These are phyloP conservation scores for Carallia brachiata DNA, from an alignment of 345 rosid genomes.

Conservation along the genomic window DNA sequence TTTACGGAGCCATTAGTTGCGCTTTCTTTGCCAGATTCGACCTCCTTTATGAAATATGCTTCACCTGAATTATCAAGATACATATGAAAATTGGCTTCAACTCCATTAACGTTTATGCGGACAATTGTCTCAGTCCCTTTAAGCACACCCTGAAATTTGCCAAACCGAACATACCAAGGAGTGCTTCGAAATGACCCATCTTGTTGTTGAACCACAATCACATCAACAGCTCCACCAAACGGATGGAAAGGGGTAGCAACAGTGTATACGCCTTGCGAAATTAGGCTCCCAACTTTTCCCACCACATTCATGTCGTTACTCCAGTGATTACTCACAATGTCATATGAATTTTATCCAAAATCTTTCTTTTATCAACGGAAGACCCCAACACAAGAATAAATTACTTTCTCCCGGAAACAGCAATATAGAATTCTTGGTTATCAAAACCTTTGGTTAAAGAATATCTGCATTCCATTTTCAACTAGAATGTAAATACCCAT, in stretches of 20 bases:
- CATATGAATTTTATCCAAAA: slow-evolving; percentile 3
- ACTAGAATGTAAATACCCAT: background rate
- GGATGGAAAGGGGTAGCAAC: slow-evolving; percentile 97
- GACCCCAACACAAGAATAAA: slow-evolving; percentile 10
- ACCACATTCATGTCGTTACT: slow-evolving; percentile 74
- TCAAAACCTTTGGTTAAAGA: background rate
- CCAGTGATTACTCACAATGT: slow-evolving; percentile 13
- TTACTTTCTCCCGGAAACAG: background rate
- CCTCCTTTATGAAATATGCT: slow-evolving; percentile 80
- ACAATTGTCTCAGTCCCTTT: slow-evolving; percentile 86
- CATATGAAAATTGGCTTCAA: slow-evolving; percentile 84
- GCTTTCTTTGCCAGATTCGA: slow-evolving; percentile 44
- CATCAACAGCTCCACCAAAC: slow-evolving; percentile 95
- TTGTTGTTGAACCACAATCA: slow-evolving; percentile 81
- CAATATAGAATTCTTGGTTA: background rate
- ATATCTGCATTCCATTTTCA: slow-evolving; percentile 18
- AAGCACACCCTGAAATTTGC: slow-evolving; percentile 92
- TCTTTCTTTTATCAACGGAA: slow-evolving; percentile 12
- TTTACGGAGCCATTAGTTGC: slow-evolving; percentile 21
- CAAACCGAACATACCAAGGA: slow-evolving; percentile 93
- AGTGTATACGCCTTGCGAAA: slow-evolving; percentile 81
- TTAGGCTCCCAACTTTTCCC: slow-evolving; percentile 81
- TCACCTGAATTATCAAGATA: slow-evolving; percentile 90
- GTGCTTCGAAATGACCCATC: slow-evolving; percentile 81
- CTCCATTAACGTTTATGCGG: slow-evolving; percentile 67